Base-by-base conservation (phyloP, 345 rosid species). In the Citrus trifoliata region DNA sequence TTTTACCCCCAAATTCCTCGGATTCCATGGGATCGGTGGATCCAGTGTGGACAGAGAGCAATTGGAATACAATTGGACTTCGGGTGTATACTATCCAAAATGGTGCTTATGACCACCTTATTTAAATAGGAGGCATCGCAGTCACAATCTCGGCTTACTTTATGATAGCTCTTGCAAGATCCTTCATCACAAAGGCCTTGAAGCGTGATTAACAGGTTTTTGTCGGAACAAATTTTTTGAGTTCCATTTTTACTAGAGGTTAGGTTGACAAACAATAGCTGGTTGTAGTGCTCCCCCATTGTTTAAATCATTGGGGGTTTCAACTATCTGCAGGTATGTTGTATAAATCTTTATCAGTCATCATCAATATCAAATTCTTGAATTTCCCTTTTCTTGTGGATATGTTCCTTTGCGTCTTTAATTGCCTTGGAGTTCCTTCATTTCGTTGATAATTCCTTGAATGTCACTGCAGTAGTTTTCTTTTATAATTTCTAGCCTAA, bases 21-120 rank as follows among this genome's bases (percentile, higher is more conserved):
- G 97, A 94, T 71, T 83, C 88, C 21, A 83, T 93, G 94, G 97
- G 88, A 63, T 82, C 82, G 85, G 84, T 89, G 67, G 99, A 96
- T 85, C 98, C 98, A 14, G 87, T 96, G 12, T 96, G 97, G 99
- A 90, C 99, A 1, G 98, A 96, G 86, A 96, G 99, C 89, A 91
- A 96, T 77, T 94, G 98, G 98, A 79, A 90, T 80, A 83, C 85
- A 12, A 90, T 90, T 3, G 87, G 88, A 9, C 88, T 94, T 19
- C 87, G 89, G 28, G 95, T 87, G 32, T 96, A 90, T 83, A 81
- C 83, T 0, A 86, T 93, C 61, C 99, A 94, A 78, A 86, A 86
- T 84, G 81, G 90, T 35, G 66, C 83, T 70, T 93, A 87, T 75
- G 95, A 96, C 80, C 85, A 82, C 56, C 75, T 93, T 72, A 88